A percentile compares a stretch with the other conserved stretches of the same genome.
These are phyloP conservation scores for Penicillium rolfsii DNA, from an alignment of 2,329 filamentous ascomycete genomes.

Conservation along the genomic window DNA sequence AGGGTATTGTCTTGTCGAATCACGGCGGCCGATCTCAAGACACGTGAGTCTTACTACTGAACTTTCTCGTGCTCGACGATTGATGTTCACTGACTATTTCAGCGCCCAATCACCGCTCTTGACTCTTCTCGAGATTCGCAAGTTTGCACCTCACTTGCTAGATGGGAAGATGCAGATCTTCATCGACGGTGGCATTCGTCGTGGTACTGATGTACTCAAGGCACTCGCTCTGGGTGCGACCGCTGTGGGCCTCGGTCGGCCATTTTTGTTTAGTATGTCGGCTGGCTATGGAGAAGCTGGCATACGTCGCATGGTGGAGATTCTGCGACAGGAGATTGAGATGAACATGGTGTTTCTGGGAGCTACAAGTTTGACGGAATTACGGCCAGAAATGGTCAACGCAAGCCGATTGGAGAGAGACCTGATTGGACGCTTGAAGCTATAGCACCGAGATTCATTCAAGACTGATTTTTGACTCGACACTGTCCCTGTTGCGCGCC, in stretches of 20 bases:
- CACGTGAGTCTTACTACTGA: slow-evolving; percentile 27
- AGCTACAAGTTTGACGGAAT: slow-evolving; percentile 31
- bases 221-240: slow-evolving; percentile 67
- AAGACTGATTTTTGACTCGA: background rate
- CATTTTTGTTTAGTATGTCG: slow-evolving; percentile 62
- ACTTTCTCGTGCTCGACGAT: background rate
- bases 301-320: slow-evolving; percentile 51
- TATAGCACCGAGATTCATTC: slow-evolving; percentile 23
- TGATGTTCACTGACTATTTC: background rate
- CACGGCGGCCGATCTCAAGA: slow-evolving; percentile 55
- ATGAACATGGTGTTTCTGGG: slow-evolving; percentile 42
- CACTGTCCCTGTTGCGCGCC: background rate
- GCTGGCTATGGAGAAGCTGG: slow-evolving; percentile 60
- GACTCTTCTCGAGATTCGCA: slow-evolving; percentile 65
- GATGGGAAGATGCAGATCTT: slow-evolving; percentile 61
- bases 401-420: slow-evolving; percentile 37
- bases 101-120: slow-evolving; percentile 55
- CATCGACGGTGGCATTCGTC: slow-evolving; percentile 66
- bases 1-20: slow-evolving; percentile 35
- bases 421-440: slow-evolving; percentile 35
- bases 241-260: slow-evolving; percentile 65
- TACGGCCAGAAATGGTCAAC: slow-evolving; percentile 39
- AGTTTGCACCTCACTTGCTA: slow-evolving; percentile 64
- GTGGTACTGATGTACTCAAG: slow-evolving; percentile 70
- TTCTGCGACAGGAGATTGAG: slow-evolving; percentile 40